Evolutionary conservation across 345 rosid species (phyloP), one percentile per base, ranked within the genome.

Genomic region (Limnanthes douglasii): DNA sequence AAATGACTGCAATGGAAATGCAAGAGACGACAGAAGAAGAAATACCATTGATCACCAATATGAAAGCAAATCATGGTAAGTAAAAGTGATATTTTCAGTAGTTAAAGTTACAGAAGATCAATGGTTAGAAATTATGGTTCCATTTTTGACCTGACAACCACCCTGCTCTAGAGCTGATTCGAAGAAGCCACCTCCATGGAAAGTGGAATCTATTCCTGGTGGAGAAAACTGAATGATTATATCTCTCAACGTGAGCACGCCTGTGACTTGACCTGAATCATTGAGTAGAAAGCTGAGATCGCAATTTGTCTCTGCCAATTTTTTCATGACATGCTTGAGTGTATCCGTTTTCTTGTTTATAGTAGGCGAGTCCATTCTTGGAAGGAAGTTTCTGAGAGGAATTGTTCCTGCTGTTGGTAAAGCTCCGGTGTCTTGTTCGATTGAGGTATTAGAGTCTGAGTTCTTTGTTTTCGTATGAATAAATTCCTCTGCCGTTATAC

Each of bases 271-370:
- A 40, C 41, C 43, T 3, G 23, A 37, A 20, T 46, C 54, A 34
- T 64, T 52, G 5, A 64, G 40, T 6, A 39, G 31, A 36, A 62
- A 56, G 54, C 54, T 28, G 34, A 37, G 28, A 31, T 18, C 45
- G 40, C 54, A n/a, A 24, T 59, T 49, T 8, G 53, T 39, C 26
- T 43, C 56, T 11, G 54, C 59, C 37, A 59, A 24, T 1, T 48
- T 45, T 13, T 48, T 29, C 77, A 70, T 65, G 5, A 59, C 64
- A 20, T 65, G 56, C 57, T 62, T 65, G 29, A 70, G 67, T 1
- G 64, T 30, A 43, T 56, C 46, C 0, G 45, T 56, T 37, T 41
- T 54, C 43, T 40, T 46, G 46, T 38, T 31, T 8, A 50, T 56
- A 22, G 50, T 37, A 0, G 62, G 65, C 3, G 45, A 40, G 45